Conservation (phyloP, 768 basidiomycete species). For the Suillus paluster region DNA sequence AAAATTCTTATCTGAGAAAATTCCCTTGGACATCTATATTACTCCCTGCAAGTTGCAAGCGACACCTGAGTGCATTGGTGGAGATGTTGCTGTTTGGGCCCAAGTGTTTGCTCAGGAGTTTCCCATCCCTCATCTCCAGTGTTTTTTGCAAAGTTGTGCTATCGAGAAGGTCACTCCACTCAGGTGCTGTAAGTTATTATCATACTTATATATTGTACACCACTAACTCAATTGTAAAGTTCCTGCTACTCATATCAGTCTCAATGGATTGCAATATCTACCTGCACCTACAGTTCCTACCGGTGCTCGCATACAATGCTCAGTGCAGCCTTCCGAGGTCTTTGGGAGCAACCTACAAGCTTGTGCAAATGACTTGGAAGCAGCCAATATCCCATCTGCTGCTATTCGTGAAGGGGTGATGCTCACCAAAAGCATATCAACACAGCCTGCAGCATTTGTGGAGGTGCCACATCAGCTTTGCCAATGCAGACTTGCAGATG, state of each 20-base stretch:
- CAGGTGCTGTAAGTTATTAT: background rate
- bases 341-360: no score
- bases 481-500: no score
- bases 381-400: no score
- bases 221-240: background rate
- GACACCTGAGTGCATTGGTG: conserved; percentile 4
- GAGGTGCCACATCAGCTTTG: background rate
- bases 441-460: background rate
- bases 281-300: background rate
- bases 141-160: conserved; percentile 6
- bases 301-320: background rate
- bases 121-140: conserved; percentile 14
- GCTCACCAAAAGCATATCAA: background rate
- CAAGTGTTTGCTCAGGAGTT: conserved; percentile 17
- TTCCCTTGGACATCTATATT: conserved; percentile 15
- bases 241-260: background rate
- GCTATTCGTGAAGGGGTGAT: no score
- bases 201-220: background rate
- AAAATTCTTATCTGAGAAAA: conserved; percentile 5
- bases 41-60: conserved; percentile 8
- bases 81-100: conserved; percentile 5
- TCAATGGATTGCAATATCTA: conserved; percentile 2
- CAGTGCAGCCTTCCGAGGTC: background rate
- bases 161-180: conserved; percentile 7
- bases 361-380: no score